A percentile compares a stretch with the other conserved stretches of the same genome.
phyloP scores from a whole-genome alignment of 441 rosid species.

The Adansonia gregorii region DNA sequence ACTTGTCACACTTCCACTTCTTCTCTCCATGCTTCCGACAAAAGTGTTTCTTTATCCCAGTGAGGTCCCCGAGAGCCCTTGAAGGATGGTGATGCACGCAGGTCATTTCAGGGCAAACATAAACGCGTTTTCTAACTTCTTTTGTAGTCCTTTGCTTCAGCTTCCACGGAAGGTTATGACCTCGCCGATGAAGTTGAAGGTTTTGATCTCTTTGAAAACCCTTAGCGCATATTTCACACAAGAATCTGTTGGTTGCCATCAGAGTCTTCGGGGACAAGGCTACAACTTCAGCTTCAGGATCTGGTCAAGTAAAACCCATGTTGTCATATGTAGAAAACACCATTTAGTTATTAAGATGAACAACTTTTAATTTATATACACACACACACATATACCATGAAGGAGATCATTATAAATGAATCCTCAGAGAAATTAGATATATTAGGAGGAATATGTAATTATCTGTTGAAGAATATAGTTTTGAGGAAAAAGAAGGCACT shows the following conservation, averaged over 20 bases:
- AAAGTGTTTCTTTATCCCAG: conserved; percentile 93
- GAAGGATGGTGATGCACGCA: conserved; percentile 88
- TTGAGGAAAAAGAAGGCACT: conserved; percentile 6
- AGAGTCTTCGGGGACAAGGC: conserved; percentile 91
- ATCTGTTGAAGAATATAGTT: neutral
- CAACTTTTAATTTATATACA: neutral
- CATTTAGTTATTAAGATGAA: neutral
- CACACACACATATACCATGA: conserved; percentile 22
- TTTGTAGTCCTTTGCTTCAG: conserved; percentile 87
- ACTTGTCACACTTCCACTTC: conserved; percentile 95
- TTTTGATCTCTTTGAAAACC: conserved; percentile 97
- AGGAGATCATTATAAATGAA: neutral
- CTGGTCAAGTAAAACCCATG: conserved; percentile 34
- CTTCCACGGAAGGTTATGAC: conserved; percentile 98
- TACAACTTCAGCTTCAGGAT: conserved; percentile 97
- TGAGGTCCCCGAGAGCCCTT: conserved; percentile 91
- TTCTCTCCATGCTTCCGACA: conserved; percentile 93
- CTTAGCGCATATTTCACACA: conserved; percentile 87
- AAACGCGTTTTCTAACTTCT: conserved; percentile 77
- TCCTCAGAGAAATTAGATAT: neutral
- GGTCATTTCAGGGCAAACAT: conserved; percentile 85
- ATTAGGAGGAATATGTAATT: neutral
- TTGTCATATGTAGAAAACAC: neutral
- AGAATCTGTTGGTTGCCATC: conserved; percentile 92
- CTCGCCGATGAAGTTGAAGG: conserved; percentile 86